These are phyloP conservation scores for Calvatia gigantea DNA, from an alignment of 768 basidiomycete genomes.

Conservation along the genomic window DNA sequence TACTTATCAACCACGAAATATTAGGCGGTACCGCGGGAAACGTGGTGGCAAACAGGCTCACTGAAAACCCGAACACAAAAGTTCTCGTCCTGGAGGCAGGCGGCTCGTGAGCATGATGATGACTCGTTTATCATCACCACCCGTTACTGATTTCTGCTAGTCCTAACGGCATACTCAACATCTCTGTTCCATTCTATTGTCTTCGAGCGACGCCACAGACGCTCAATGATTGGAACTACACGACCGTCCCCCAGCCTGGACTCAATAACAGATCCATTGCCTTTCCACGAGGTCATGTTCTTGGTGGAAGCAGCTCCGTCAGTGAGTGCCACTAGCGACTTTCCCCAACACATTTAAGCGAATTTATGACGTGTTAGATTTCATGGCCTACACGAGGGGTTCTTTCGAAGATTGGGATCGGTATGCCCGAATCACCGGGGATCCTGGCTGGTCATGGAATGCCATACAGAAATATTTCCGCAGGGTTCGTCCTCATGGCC, in stretches of 20 bases:
- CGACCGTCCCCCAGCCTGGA: constrained; percentile 20
- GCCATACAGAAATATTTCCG: constrained; percentile 25
- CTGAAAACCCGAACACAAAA: constrained; percentile 42
- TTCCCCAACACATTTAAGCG: constrained; percentile 1
- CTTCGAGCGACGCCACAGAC: constrained; percentile 16
- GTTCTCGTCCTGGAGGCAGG: constrained; percentile 58
- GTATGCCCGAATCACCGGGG: constrained; percentile 42
- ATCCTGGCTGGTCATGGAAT: constrained; percentile 43
- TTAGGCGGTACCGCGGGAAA: constrained; percentile 57
- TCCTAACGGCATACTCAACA: constrained; percentile 14
- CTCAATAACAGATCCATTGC: constrained; percentile 19
- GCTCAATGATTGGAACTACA: constrained; percentile 27
- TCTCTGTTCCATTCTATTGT: constrained; percentile 14
- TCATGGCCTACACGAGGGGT: constrained; percentile 30
- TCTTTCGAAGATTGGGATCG: constrained; percentile 48
- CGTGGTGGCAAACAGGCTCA: constrained; percentile 51
- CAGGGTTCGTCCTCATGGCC: constrained; percentile 18
- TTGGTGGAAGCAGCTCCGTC: constrained; percentile 26
- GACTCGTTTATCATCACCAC: not conserved
- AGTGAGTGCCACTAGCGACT: constrained; percentile 21
- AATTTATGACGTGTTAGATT: constrained; percentile 15
- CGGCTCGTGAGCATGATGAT: constrained; percentile 37
- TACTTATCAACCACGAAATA: not conserved
- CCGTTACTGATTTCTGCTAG: not conserved
- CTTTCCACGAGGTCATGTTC: constrained; percentile 23